Evolutionary conservation across 306 rosid genomes (phyloP), one percentile per base, ranked within the genome.

Genomic region (Trichosanthes cucumerina): DNA sequence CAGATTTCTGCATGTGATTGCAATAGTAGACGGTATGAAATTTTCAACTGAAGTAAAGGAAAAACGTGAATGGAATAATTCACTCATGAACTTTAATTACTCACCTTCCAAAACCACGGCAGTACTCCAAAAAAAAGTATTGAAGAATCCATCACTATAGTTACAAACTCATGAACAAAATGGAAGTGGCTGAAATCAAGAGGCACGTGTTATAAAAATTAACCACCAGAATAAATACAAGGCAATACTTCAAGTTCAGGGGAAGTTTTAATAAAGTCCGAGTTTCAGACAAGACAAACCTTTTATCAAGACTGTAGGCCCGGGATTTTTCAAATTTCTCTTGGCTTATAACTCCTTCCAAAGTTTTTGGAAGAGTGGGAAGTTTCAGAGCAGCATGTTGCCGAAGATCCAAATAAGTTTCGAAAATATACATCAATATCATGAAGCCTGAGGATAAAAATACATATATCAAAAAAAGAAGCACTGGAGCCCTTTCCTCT

Each of bases 41-140:
- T 59, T 70, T 6, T 76, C 23, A 21, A 57, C 14, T 2, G 41
- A 16, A 73, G 26, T 72, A 73, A 12, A 21, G 56, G 4, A 77
- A 14, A 38, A 38, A 77, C 69, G 21, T 16, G 75, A 79, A 50
- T 52, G 16, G 74, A 28, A 31, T 4, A 58, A 38, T 36, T 21
- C 63, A 70, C 66, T 74, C 82, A 76, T 64, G 43, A 58, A 21
- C 81, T 50, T 62, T 71, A 85, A 82, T 79, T n/a, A 73, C 87
- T 84, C 79, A 92, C 98, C 97, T 92, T 92, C 98, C 98, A 95
- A 84, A 95, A 83, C 97, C 95, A 95, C 81, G 98, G 98, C 85
- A 95, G 84, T 54, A 91, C 87, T 54, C 96, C 86, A 70, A 79
- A 89, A 80, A 86, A 88, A 85, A 95, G 86, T 81, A 95, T 89